Base-by-base conservation (phyloP, 2,329 filamentous ascomycete genomes). In the Aspergillus viridinutans region DNA sequence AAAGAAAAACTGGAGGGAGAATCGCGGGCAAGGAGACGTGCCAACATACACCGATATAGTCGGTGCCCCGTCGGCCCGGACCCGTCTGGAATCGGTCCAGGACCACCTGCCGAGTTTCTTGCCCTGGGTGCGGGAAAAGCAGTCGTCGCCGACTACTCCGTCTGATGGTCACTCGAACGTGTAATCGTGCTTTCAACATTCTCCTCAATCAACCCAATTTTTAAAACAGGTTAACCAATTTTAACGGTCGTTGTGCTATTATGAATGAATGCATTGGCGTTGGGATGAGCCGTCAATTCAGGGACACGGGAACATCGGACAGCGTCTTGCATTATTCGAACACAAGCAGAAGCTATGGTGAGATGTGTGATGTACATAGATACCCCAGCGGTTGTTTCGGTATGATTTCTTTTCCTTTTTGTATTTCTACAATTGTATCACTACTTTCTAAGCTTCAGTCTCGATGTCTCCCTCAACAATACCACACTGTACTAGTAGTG, bases 1-100 rank as follows among this genome's bases (percentile, higher is more conserved):
- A 59, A 78, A 74, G 55, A 64, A 73, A 40, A 72, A 73, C 2
- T 80, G 77, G 76, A 65, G 59, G 4, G 64, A 71, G 28, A 69
- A 73, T 43, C 66, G 62, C 23, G 64, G 61, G 12, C 69, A 72
- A 58, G 69, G 71, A 29, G 73, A 69, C 8, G 70, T 72, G 50
- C 73, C 62, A 12, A 47, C 43, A 1, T 77, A 69, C 58, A 69
- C 69, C 6, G 74, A 77, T 55, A 72, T 75, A 42, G 70, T 74
- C 49, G 61, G 63, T 20, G 73, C 69, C 4, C 70, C 72, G 3
- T 70, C 66, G 10, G 70, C 72, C 4, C 68, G 67, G 20, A 76
- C 74, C 12, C 70, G 74, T 23, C 69, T 76, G 28, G 68, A 69
- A 48, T 74, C 74, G 0, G 66, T 75, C 4, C 69, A 73, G 50